A percentile compares a stretch with the other conserved stretches of the same genome.
Evolutionary conservation across 805 yeast genomes (phyloP).

Genomic region (Saccharomycopsis javanensis): DNA sequence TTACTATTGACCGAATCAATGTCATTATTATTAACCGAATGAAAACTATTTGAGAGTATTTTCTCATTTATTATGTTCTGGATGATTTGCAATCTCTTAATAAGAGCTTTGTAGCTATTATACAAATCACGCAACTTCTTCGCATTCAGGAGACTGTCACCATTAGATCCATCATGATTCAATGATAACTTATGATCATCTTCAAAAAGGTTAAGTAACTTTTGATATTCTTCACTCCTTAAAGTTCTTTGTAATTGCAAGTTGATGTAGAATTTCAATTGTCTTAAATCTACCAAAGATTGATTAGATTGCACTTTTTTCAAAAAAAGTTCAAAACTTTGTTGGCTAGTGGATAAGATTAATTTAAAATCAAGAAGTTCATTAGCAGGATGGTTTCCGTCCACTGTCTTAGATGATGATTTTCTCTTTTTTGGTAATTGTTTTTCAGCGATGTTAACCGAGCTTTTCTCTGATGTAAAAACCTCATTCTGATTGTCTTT

Average conservation of each 20-base stretch:
- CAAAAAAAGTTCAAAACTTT: slow-evolving; percentile 33
- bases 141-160: neutral
- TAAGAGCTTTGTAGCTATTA: slow-evolving; percentile 12
- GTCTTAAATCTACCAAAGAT: slow-evolving; percentile 37
- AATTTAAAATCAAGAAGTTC: slow-evolving; percentile 27
- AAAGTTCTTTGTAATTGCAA: slow-evolving; percentile 37
- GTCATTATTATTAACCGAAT: slow-evolving; percentile 7
- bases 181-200: neutral
- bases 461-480: slow-evolving; percentile 7
- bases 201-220: neutral
- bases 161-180: neutral
- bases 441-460: slow-evolving; percentile 14
- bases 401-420: neutral
- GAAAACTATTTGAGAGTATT: slow-evolving; percentile 11
- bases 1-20: slow-evolving; percentile 2
- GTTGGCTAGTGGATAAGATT: slow-evolving; percentile 32
- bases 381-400: slow-evolving; percentile 16
- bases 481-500: slow-evolving; percentile 8
- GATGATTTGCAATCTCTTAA: slow-evolving; percentile 18
- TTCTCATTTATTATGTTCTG: slow-evolving; percentile 16
- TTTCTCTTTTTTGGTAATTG: slow-evolving; percentile 15
- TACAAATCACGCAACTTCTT: slow-evolving; percentile 8
- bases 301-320: slow-evolving; percentile 27
- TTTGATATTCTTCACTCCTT: slow-evolving; percentile 23
- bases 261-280: slow-evolving; percentile 37